Evolutionary conservation across 2,329 filamentous ascomycete species (phyloP).

Genomic region (Hypoxylon sp.): DNA sequence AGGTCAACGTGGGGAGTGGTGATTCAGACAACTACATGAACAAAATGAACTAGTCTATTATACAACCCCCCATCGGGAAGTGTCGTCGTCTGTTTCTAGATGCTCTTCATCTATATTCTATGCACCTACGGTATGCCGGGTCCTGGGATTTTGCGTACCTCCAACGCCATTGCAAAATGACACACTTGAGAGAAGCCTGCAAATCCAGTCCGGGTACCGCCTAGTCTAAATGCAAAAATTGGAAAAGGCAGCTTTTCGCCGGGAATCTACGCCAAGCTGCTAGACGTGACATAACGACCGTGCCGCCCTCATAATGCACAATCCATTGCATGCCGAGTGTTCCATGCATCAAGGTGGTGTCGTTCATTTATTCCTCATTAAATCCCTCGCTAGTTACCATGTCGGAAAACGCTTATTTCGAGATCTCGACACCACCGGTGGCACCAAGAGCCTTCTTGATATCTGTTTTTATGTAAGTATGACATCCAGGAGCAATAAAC

Average conservation of each 20-base stretch:
- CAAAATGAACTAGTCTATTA: slow-evolving; percentile 53
- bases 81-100: slow-evolving; percentile 52
- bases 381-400: slow-evolving; percentile 26
- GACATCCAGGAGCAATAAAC: slow-evolving; percentile 35
- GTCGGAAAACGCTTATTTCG: slow-evolving; percentile 50
- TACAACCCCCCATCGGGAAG: slow-evolving; percentile 52
- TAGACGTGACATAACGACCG: slow-evolving; percentile 38
- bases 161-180: slow-evolving; percentile 39
- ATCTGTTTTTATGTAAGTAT: slow-evolving; percentile 35
- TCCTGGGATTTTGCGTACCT: slow-evolving; percentile 42
- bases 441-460: slow-evolving; percentile 66
- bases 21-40: slow-evolving; percentile 23
- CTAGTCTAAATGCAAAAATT: slow-evolving; percentile 53
- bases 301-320: slow-evolving; percentile 29
- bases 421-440: slow-evolving; percentile 73
- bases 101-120: slow-evolving; percentile 51
- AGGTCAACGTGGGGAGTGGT: slow-evolving; percentile 11
- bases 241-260: slow-evolving; percentile 48
- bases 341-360: slow-evolving; percentile 39
- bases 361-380: slow-evolving; percentile 47
- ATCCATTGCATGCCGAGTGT: slow-evolving; percentile 6
- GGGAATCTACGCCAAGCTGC: slow-evolving; percentile 46
- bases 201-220: slow-evolving; percentile 50
- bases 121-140: slow-evolving; percentile 49
- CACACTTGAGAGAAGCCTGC: slow-evolving; percentile 50